Base-by-base conservation (phyloP, 2,329 filamentous ascomycete species). In the Xylariaceae sp. region DNA sequence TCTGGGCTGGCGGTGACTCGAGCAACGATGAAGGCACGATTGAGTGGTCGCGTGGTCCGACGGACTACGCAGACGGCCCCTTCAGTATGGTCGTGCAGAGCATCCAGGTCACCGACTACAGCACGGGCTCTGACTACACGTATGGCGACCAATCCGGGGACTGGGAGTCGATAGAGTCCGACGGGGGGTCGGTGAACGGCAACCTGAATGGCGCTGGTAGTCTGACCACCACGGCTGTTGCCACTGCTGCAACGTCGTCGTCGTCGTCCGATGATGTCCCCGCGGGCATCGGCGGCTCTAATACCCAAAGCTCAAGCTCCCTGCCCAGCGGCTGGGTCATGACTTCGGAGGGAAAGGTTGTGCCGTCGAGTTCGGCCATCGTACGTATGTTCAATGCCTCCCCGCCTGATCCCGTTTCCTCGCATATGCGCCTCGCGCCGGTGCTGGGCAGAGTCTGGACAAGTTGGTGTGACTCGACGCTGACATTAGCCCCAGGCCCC, bases 1-100 rank as follows among this genome's bases (percentile, higher is more conserved):
- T 83, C 36, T 98, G 92, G 92, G 80, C 86, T 33, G 92, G 88
- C 52, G 92, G 92, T 47, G 92, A 96, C 58, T 62, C 86, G 1
- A 70, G 68, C 48, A 95, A 96, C 58, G 54, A 79, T 1, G 58
- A 70, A 11, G 92, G 92, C 37, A 96, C 90, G 12, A 86, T 96
- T 50, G 68, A 77, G 44, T 98, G 92, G 92, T 85, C 92, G 36
- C 75, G 82, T 35, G 92, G 92, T 11, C 72, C 76, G 31, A 94
- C 87, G 31, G 78, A 95, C 63, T 98, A 92, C 64, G 70, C 72
- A 37, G 53, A 80, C 43, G 90, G 85, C 0, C 92, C 92, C 1
- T 98, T 83, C 64, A 77, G 71, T 43, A 96, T 96, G 89, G 65
- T 75, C 34, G 80, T 96, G 53, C 75, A 82, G 59, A 83, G 74